These are phyloP conservation scores for Nakazawaea laoshanensis DNA, from an alignment of 805 yeast genomes.

Conservation along the genomic window DNA sequence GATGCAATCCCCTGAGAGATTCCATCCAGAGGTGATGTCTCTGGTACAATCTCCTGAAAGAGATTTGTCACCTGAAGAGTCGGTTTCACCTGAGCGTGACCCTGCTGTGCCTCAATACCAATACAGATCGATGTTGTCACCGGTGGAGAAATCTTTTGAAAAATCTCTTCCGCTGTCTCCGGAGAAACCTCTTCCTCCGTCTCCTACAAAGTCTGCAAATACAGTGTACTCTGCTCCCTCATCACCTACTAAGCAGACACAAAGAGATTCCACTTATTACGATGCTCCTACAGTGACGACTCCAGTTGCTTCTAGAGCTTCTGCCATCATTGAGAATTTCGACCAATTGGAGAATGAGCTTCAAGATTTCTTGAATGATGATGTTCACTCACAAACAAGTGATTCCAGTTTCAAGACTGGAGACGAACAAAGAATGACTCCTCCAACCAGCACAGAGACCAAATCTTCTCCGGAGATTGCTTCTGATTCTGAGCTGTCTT, in stretches of 20 bases:
- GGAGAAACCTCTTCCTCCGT: background rate
- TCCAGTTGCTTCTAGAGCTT: constrained; percentile 4
- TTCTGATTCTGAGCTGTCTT: no score
- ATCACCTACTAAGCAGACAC: background rate
- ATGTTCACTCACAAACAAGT: background rate
- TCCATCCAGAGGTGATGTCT: no score
- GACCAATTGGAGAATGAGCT: constrained; percentile 10
- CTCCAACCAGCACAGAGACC: constrained; percentile 1
- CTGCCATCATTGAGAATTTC: constrained; percentile 8
- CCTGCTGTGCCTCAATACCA: background rate
- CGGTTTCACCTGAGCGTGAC: background rate
- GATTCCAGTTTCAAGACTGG: constrained; percentile 5
- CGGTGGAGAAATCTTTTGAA: constrained; percentile 3
- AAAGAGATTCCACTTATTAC: background rate
- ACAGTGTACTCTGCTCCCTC: background rate
- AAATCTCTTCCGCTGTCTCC: constrained; percentile 8
- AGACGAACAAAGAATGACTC: background rate
- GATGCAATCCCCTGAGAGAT: no score
- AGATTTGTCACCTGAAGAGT: background rate
- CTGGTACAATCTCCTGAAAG: background rate
- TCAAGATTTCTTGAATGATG: constrained; percentile 9
- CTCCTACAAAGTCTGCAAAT: constrained; percentile 3
- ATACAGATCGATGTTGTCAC: constrained; percentile 8
- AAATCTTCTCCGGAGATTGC: no score
- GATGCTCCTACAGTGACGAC: background rate